These are phyloP conservation scores for Gracilaria caudata DNA, from an alignment of 23 red algal genomes.

Conservation along the genomic window DNA sequence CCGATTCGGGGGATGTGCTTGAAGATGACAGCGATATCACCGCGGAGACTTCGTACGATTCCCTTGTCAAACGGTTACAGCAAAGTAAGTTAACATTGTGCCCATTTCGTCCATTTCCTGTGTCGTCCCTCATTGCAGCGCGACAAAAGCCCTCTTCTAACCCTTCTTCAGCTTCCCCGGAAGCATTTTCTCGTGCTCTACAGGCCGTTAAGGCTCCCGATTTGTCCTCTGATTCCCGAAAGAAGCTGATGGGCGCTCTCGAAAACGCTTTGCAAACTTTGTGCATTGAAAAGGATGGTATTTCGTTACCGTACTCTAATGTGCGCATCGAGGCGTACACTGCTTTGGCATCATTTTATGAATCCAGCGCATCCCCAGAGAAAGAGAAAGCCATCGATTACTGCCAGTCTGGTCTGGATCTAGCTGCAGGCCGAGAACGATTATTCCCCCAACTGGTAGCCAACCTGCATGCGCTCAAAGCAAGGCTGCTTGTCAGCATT, in stretches of 20 bases:
- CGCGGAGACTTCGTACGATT: not conserved
- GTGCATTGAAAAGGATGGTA: not conserved
- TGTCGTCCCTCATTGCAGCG: not conserved
- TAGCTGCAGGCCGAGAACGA: not conserved
- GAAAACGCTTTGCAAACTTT: not conserved
- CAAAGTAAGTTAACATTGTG: slow-evolving; percentile 4
- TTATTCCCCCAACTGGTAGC: slow-evolving; percentile 5
- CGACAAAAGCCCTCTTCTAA: not conserved
- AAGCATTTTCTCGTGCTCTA: slow-evolving; percentile 1
- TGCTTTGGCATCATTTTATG: slow-evolving; percentile 2
- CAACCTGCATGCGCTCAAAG: slow-evolving; percentile 1
- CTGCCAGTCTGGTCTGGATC: slow-evolving; percentile 1
- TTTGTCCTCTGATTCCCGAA: not conserved
- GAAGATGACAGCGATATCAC: slow-evolving; percentile 21
- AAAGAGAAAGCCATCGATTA: not conserved
- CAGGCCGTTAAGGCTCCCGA: slow-evolving; percentile 13
- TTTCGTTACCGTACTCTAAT: not conserved
- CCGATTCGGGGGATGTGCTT: not conserved
- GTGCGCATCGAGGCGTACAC: not conserved
- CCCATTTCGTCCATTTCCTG: not conserved
- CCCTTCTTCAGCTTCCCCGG: not conserved
- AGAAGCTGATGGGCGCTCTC: not conserved
- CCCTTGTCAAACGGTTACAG: slow-evolving; percentile 8
- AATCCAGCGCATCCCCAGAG: not conserved
- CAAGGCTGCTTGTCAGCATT: not conserved